phyloP scores from a whole-genome alignment of 2,329 filamentous ascomycete species.

The Emmonsia crescens region DNA sequence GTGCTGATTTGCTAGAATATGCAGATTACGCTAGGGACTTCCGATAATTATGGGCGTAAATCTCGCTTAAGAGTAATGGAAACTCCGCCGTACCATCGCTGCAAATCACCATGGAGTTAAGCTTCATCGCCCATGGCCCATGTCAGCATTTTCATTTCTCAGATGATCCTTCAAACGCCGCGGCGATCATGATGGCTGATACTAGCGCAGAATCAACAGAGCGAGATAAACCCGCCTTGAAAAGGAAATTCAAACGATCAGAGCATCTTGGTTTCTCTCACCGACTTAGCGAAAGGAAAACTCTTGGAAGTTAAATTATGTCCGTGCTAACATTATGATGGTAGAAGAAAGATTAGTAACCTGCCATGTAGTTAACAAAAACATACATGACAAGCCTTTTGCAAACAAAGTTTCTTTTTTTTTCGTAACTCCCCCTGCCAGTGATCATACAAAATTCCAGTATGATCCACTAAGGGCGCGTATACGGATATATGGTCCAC shows the following conservation, averaged over 20 bases:
- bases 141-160: background rate
- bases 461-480: background rate
- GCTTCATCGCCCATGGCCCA: background rate
- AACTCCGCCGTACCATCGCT: background rate
- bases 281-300: background rate
- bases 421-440: background rate
- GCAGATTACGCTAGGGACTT: too few species aligned
- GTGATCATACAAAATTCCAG: background rate
- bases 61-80: background rate
- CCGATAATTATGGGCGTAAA: background rate
- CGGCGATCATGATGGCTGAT: background rate
- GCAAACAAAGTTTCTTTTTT: background rate
- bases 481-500: background rate
- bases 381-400: too few species aligned
- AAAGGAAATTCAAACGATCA: background rate
- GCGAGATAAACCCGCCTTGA: background rate
- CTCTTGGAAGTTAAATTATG: too few species aligned
- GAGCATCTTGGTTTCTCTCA: background rate
- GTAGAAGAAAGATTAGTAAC: too few species aligned
- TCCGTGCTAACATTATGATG: too few species aligned
- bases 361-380: too few species aligned
- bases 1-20: too few species aligned
- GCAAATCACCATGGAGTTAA: background rate
- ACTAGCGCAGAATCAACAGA: background rate
- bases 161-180: background rate